Evolutionary conservation across 148 eudicot species (phyloP).

Genomic region (Camellia lanceoleosa): DNA sequence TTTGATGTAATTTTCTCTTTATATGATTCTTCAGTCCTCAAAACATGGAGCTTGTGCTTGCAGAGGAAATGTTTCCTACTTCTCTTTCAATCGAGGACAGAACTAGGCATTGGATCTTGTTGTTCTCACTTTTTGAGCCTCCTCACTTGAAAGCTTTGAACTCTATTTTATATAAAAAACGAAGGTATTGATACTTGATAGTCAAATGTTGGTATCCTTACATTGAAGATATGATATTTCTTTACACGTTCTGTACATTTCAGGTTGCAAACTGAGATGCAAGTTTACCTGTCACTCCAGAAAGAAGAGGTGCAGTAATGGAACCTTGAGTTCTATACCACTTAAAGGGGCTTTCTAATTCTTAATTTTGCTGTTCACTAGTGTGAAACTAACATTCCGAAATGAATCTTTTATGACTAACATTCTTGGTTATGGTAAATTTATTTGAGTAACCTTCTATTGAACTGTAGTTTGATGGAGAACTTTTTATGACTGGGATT

Average conservation of each 20-base stretch:
- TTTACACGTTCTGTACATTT: slow-evolving; percentile 19
- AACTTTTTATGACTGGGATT: background rate
- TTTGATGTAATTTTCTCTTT: slow-evolving; percentile 6
- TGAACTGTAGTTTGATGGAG: background rate
- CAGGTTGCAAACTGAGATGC: slow-evolving; percentile 85
- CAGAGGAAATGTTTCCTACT: slow-evolving; percentile 66
- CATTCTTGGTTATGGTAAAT: background rate
- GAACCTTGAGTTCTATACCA: slow-evolving; percentile 5
- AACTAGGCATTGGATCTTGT: slow-evolving; percentile 69
- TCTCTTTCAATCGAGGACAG: slow-evolving; percentile 72
- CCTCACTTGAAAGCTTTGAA: slow-evolving; percentile 72
- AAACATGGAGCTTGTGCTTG: slow-evolving; percentile 69
- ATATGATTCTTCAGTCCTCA: slow-evolving; percentile 55
- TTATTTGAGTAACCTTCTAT: background rate
- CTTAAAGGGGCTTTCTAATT: background rate
- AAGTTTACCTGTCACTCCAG: slow-evolving; percentile 51
- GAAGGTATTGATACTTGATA: slow-evolving; percentile 50
- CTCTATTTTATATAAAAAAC: slow-evolving; percentile 63
- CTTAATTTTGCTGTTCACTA: background rate
- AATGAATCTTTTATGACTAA: background rate
- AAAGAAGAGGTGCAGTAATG: slow-evolving; percentile 44
- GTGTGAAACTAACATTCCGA: background rate
- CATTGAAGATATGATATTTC: slow-evolving; percentile 6
- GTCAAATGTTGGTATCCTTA: slow-evolving; percentile 9
- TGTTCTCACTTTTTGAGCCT: slow-evolving; percentile 67